Evolutionary conservation across 805 yeast species (phyloP), one percentile per base, ranked within the genome.

Genomic region (Saturnispora quitensis): DNA sequence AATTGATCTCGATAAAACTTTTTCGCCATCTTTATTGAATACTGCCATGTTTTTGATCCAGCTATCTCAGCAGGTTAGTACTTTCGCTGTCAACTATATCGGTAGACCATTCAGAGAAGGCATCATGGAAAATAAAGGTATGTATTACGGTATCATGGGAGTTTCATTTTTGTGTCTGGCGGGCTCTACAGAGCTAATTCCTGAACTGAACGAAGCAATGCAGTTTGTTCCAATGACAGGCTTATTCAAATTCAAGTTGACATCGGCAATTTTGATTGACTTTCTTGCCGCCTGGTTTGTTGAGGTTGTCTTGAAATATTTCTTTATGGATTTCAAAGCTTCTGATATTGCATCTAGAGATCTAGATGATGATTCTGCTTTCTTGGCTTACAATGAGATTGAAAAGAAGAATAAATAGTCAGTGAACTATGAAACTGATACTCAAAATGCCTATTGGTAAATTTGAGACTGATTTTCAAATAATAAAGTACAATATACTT

Each of bases 51-150:
- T 90, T 71, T 76, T 93, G 66, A 78, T 93, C 52, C 97, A 90
- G 69, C 77, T 93, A 62, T 91, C 96, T 18, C 98, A 93, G 73
- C 97, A 93, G 69, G 95, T 93, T 50, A 88, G 97, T 15, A 93
- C 99, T 0, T 93, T 90, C 74, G 97, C 97, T 20, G 97, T 93
- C 53, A 93, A 93, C 72, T 93, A 93, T 70, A 96, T 89, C 73
- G 99, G 99, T 51, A 82, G 86, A 60, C 99, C 99, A 51, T 93
- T 93, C 74, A 84, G 95, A 68, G 96, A 93, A 71, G 81, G 88
- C 52, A 85, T 93, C 61, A 75, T 74, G 50, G 96, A 86, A 68
- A 93, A 93, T 72, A 86, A 84, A 70, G 98, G 97, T 58, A 93
- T 93, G 98, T 91, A 85, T 72, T 91, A 88, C 60, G 99, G 99